Base-by-base conservation (phyloP, 2,329 filamentous ascomycete genomes). In the Calonectria ilicicola region DNA sequence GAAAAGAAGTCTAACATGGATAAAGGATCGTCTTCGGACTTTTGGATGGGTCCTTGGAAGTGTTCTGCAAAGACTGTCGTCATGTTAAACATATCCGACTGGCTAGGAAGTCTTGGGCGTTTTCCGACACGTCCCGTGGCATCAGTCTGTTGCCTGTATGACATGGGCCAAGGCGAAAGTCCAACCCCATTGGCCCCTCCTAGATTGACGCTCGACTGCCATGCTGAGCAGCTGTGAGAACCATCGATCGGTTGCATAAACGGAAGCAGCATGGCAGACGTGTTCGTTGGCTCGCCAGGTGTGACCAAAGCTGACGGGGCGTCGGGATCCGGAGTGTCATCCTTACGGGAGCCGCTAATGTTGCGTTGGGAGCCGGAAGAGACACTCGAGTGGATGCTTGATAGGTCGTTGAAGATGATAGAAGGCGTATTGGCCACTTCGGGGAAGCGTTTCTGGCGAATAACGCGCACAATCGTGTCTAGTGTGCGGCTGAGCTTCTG, bases 1-100 rank as follows among this genome's bases (percentile, higher is more conserved):
- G 63, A 53, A 1, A 80, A 60, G 72, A 80, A 80, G 42, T 79
- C 77, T 42, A 80, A 79, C 8, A 75, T 74, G 19, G 77, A 75
- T 21, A 80, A 46, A 35, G 73, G 68, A n/a, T 80, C 78, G 5
- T 80, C 76, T 21, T 78, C 77, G 9, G 69, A 40, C 7, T 76
- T 66, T 17, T 69, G 65, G 9, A 62, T 56, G 26, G 76, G 77
- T 4, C 49, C 65, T n/a, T 73, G 71, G 19, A 67, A 42, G 21
- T 73, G 68, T 23, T 80, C 76, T 12, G 72, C 40, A 67, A 78
- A 80, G 8, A 63, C 72, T 27, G 75, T 21, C 27, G 78, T 65
- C 38, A 78, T 74, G 23, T 79, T 75, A 35, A 80, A 74, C 12
- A 78, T 40, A 8, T 80, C 78, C 9, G 75, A 65, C 12, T 78